Base-by-base conservation (phyloP, 2,329 filamentous ascomycete species). In the Exophiala calicioides region DNA sequence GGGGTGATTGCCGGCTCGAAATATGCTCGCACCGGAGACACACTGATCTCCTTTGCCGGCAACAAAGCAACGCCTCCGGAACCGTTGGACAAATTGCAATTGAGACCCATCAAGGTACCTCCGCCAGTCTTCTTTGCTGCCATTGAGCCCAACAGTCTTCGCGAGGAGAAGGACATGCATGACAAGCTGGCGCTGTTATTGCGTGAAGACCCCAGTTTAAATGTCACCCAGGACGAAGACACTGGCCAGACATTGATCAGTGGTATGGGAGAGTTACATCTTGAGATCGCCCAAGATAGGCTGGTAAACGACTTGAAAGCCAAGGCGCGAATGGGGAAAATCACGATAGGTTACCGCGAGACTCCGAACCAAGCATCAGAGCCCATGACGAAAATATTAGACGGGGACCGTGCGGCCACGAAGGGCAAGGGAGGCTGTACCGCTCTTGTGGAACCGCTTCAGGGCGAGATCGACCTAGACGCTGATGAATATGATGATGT, bases 51-150 rank as follows among this genome's bases (percentile, higher is more conserved):
- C 2, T 89, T 88, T 58, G 74, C 79, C 18, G 80, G 80, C 5
- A 72, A 76, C 32, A 82, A 81, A 62, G 78, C 78, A 5, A 78
- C 80, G 0, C 83, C 88, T 1, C 81, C 86, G 13, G 78, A 82
- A 12, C 78, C 81, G 1, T 71, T 95, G 37, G 82, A 84, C 38
- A 83, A 78, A 12, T 72, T 97, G 12, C 90, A 95, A 62, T 80
- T 98, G 26, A 82, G 89, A 12, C 89, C 93, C 0, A 93, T 95
- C 20, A 80, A 87, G 49, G 88, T 96, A 0, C 91, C 93, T 1
- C 90, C 93, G 0, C 90, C 93, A 0, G 93, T 98, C 0, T 95
- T 96, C 62, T 98, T 97, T 66, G 85, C 94, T n/a, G 88, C 90
- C 50, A 84, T 97, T 20, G 91, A 97, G 55, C 88, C 82, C 13